Evolutionary conservation across 169 alveolate genomes (phyloP).

Genomic region (Plasmodium sp.): DNA sequence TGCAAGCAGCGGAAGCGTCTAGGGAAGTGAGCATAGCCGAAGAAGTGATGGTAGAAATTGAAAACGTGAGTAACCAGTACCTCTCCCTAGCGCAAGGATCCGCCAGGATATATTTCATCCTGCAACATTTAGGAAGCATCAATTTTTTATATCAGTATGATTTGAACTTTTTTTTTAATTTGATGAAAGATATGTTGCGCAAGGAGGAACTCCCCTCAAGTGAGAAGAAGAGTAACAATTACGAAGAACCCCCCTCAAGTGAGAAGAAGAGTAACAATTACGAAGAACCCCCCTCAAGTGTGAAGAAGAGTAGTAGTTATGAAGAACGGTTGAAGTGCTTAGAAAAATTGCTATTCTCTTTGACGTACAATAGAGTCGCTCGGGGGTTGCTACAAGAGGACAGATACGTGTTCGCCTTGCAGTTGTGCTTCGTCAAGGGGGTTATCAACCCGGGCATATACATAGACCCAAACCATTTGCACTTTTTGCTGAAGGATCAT

Average conservation of each 20-base stretch:
- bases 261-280: conserved; percentile 75
- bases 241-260: conserved; percentile 66
- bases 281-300: conserved; percentile 58
- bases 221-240: conserved; percentile 74
- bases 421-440: conserved; percentile 59
- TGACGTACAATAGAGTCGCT: conserved; percentile 68
- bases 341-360: conserved; percentile 24
- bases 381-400: conserved; percentile 71
- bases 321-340: conserved; percentile 63
- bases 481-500: conserved; percentile 74
- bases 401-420: conserved; percentile 64
- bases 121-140: conserved; percentile 90
- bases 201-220: conserved; percentile 38
- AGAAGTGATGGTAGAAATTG: conserved; percentile 94
- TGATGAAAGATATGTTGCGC: conserved; percentile 82
- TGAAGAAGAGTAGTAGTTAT: conserved; percentile 75
- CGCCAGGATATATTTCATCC: conserved; percentile 89
- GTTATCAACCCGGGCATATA: conserved; percentile 24
- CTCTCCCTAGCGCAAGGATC: conserved; percentile 91
- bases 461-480: conserved; percentile 7
- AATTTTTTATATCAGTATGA: conserved; percentile 95
- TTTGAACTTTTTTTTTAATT: conserved; percentile 93
- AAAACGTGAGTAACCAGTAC: conserved; percentile 89
- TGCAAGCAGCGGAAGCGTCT: conserved; percentile 94
- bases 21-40: conserved; percentile 94